Conservation (phyloP, 176 grass and related monocot species). For the Avena insularis region DNA sequence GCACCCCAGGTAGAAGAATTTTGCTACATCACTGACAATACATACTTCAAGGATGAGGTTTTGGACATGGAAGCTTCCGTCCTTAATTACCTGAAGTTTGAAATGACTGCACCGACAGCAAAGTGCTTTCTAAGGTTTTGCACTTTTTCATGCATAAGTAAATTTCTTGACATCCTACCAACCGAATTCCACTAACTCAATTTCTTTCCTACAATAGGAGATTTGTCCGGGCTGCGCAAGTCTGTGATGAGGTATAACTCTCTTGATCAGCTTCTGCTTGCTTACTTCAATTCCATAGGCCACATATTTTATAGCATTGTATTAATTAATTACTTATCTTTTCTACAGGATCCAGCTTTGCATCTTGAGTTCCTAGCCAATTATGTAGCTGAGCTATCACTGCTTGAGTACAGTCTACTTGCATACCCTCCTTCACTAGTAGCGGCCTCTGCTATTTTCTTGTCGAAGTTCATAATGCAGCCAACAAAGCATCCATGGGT, state of each 20-base stretch:
- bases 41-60: conserved; percentile 99
- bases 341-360: conserved; percentile 70
- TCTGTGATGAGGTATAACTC: conserved; percentile 67
- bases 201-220: conserved; percentile 60
- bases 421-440: conserved; percentile 79
- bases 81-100: conserved; percentile 91
- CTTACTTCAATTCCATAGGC: background rate
- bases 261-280: conserved; percentile 24
- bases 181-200: conserved; percentile 22
- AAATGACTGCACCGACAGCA: conserved; percentile 86
- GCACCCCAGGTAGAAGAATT: conserved; percentile 99
- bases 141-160: conserved; percentile 1
- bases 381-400: conserved; percentile 87
- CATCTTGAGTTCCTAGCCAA: conserved; percentile 88
- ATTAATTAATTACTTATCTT: conserved; percentile 23
- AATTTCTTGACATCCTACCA: background rate
- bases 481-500: conserved; percentile 92
- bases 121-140: conserved; percentile 92
- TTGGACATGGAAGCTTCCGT: conserved; percentile 92
- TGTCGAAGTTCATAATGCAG: conserved; percentile 90
- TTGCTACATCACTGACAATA: conserved; percentile 99
- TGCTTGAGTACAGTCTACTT: conserved; percentile 89
- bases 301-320: conserved; percentile 2
- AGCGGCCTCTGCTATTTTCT: conserved; percentile 84
- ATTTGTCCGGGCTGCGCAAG: conserved; percentile 91